These are phyloP conservation scores for Brasenia schreberi DNA, from an alignment of 164 flowering plant species.

Conservation along the genomic window DNA sequence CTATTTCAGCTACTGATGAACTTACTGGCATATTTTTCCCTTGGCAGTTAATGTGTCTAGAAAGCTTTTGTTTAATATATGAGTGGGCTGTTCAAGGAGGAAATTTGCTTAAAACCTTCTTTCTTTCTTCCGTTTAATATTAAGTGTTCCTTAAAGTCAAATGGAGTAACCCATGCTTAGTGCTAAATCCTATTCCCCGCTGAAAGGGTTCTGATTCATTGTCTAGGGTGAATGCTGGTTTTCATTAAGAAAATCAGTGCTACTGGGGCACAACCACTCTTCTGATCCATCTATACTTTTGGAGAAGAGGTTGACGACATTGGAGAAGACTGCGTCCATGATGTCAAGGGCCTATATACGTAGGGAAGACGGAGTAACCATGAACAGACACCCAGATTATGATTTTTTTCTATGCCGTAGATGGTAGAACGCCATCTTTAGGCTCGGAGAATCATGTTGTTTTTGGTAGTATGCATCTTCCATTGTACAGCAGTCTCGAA, in stretches of 20 bases:
- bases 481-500: not conserved
- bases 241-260: conserved; percentile 15
- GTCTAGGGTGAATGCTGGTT: conserved; percentile 69
- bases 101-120: too few relatives aligned
- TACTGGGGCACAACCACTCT: conserved; percentile 2
- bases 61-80: too few relatives aligned
- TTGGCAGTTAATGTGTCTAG: too few relatives aligned
- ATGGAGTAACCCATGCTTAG: too few relatives aligned
- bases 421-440: conserved; percentile 5
- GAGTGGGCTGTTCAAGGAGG: too few relatives aligned
- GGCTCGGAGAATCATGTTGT: conserved; percentile 2
- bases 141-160: too few relatives aligned
- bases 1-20: too few relatives aligned
- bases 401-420: conserved; percentile 58
- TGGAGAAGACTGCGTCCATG: conserved; percentile 39
- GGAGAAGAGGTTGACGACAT: conserved; percentile 37
- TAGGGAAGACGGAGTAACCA: conserved; percentile 20
- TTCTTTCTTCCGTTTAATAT: too few relatives aligned
- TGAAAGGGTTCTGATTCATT: not conserved
- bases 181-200: too few relatives aligned
- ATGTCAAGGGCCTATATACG: conserved; percentile 46
- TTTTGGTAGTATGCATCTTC: not conserved
- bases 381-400: conserved; percentile 48
- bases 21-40: too few relatives aligned
- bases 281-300: conserved; percentile 20